Base-by-base conservation (phyloP, 331 rosid genomes). In the Arachis monticola region DNA sequence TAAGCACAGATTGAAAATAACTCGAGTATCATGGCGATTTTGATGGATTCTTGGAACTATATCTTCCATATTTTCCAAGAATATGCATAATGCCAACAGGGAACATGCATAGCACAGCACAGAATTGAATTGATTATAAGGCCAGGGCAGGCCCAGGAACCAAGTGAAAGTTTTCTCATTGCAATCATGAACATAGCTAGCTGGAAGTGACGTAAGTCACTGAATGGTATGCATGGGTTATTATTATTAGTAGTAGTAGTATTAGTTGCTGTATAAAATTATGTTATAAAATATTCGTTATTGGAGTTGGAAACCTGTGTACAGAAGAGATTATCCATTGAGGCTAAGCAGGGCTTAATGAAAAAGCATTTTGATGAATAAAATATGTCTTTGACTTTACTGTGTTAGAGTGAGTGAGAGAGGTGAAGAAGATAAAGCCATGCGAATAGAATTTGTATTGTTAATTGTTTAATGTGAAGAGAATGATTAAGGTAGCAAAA, bases 1-100 rank as follows among this genome's bases (percentile, higher is more conserved):
- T 85, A 76, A 79, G 78, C 17, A 82, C 74, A 57, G 69, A 72
- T 9, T 68, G 50, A 32, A 82, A 79, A 79, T 77, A 84, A 61
- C 8, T 92, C 63, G 72, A 60, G 87, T 63, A 79, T 70, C 82
- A 6, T 76, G 69, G 82, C 41, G 30, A 48, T 12, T 11, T 55
- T 64, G 73, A 56, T 65, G 48, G 66, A 75, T 42, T 42, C 12
- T 47, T 67, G 63, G 69, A 61, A 61, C 22, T 48, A 61, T 40
- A 32, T 44, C 67, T 51, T 74, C 7, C 2, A 12, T 46, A 35
- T 31, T 61, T 67, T 50, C 70, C 40, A 32, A 8, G 42, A 60
- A 46, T 53, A 45, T 50, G 46, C 3, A 14, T 7, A 44, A 38
- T 47, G 11, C 5, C 41, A 38, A 3, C 41, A 38, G 41, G 41